Evolutionary conservation across 2,329 filamentous ascomycete genomes (phyloP), one percentile per base, ranked within the genome.

Genomic region (Magnaporthiopsis rhizophila): DNA sequence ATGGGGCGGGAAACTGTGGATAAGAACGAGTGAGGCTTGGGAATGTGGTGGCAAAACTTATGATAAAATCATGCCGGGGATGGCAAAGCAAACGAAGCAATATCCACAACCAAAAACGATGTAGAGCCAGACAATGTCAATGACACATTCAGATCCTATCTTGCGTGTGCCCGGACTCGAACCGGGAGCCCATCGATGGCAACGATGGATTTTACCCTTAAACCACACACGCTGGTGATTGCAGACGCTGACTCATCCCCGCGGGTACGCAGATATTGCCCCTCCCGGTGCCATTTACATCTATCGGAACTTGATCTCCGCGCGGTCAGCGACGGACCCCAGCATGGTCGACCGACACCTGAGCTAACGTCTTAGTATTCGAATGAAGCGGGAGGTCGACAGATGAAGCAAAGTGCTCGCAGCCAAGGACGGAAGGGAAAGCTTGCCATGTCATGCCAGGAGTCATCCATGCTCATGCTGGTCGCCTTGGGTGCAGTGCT

Each of bases 161-260:
- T 32, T 60, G 58, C 58, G 58, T 60, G 58, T 60, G 58, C 58
- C 58, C 58, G 58, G 58, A 60, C 58, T 60, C 58, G 58, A 60
- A 60, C 58, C 58, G 58, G 58, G 58, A 60, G 77, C 78, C 76
- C 77, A 78, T 80, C 78, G 77, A 80, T 80, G 78, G 78, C 78
- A 80, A 80, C 78, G 78, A 80, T 78, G 77, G 76, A 80, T 80
- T 80, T 79, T 80, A 80, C 78, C 78, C 79, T 77, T 80, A 80
- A 80, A 80, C 78, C 78, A 80, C 77, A 60, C 58, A 60, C 58
- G 58, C 58, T 60, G 12, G 13, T 53, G 18, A 24, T 53, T 53
- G n/a, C 6, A 3, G 45, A 53, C n/a, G 45, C 45, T 53, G 45
- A 53, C 6, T 11, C 21, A n/a, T 24, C 0, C 0, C 45, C 6